These are phyloP conservation scores for Phytophthora boehmeriae DNA, from an alignment of 352 stramenopile genomes.

Conservation along the genomic window DNA sequence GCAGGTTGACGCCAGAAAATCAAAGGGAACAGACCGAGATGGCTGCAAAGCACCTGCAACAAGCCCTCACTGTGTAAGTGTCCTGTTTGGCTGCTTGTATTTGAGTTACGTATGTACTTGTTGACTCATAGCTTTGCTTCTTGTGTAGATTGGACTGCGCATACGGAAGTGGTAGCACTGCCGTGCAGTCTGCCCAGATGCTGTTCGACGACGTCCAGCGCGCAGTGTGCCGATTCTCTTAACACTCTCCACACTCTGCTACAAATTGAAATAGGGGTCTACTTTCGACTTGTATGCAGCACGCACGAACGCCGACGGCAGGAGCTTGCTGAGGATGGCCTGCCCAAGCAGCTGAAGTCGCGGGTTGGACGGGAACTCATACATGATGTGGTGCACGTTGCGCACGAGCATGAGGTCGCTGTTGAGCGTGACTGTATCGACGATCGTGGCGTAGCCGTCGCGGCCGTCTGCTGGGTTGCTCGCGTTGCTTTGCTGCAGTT, in stretches of 20 bases:
- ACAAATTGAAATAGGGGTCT: slow-evolving; percentile 78
- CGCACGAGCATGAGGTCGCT: slow-evolving; percentile 59
- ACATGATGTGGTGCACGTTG: slow-evolving; percentile 68
- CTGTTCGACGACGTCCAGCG: slow-evolving; percentile 37
- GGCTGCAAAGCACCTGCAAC: slow-evolving; percentile 36
- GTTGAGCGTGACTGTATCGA: slow-evolving; percentile 59
- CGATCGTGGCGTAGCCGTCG: slow-evolving; percentile 21
- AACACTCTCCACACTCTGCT: slow-evolving; percentile 3
- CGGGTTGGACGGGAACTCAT: slow-evolving; percentile 60
- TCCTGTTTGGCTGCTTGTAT: not conserved
- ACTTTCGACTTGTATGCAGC: slow-evolving; percentile 75
- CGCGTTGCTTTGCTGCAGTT: slow-evolving; percentile 14
- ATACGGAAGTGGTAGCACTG: slow-evolving; percentile 31
- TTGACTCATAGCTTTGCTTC: slow-evolving; percentile 1
- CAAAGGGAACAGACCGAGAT: slow-evolving; percentile 16
- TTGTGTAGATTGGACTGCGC: slow-evolving; percentile 27
- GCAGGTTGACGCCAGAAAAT: slow-evolving; percentile 1
- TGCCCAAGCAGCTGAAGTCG: slow-evolving; percentile 70
- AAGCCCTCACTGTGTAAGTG: slow-evolving; percentile 46
- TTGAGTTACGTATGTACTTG: not conserved
- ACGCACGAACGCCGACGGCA: slow-evolving; percentile 70
- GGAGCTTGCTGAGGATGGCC: slow-evolving; percentile 50
- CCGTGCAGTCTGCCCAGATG: slow-evolving; percentile 23
- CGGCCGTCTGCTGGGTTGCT: slow-evolving; percentile 19
- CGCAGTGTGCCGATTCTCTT: not conserved